Percentiles rank a stretch among this genome's conserved stretches.
These are phyloP conservation scores for Diplocarpon mali DNA, from an alignment of 2,329 filamentous ascomycete species.

Conservation along the genomic window DNA sequence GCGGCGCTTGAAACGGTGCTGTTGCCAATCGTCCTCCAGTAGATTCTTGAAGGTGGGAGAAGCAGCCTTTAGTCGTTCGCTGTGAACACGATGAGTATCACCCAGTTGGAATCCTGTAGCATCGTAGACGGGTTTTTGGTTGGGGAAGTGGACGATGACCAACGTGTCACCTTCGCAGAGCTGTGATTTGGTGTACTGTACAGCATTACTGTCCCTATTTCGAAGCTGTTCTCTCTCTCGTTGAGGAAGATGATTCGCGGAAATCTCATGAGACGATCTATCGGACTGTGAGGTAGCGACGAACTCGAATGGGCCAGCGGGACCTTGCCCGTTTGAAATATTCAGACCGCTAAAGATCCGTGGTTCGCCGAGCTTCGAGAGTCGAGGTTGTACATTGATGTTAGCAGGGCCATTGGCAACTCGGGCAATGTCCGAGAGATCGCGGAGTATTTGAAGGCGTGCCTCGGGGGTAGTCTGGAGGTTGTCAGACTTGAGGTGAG, in stretches of 20 bases:
- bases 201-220: conserved; percentile 10
- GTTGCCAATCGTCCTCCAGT: conserved; percentile 34
- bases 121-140: conserved; percentile 23
- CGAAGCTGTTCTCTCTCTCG: neutral
- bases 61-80: conserved; percentile 35
- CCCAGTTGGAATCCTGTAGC: conserved; percentile 21
- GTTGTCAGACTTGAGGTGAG: neutral
- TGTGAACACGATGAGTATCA: conserved; percentile 35
- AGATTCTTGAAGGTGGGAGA: conserved; percentile 38
- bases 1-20: conserved; percentile 30
- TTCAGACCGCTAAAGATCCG: too few relatives aligned
- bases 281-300: too few relatives aligned
- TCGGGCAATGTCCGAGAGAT: neutral
- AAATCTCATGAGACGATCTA: too few relatives aligned
- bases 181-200: conserved; percentile 14
- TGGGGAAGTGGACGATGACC: conserved; percentile 30
- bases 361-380: neutral
- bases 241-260: too few relatives aligned
- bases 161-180: conserved; percentile 32
- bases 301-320: too few relatives aligned
- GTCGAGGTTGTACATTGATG: neutral
- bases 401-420: neutral
- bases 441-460: neutral
- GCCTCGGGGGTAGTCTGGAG: neutral
- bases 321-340: too few relatives aligned